phyloP scores from a whole-genome alignment of 805 yeast genomes.

The Candida koratica region DNA sequence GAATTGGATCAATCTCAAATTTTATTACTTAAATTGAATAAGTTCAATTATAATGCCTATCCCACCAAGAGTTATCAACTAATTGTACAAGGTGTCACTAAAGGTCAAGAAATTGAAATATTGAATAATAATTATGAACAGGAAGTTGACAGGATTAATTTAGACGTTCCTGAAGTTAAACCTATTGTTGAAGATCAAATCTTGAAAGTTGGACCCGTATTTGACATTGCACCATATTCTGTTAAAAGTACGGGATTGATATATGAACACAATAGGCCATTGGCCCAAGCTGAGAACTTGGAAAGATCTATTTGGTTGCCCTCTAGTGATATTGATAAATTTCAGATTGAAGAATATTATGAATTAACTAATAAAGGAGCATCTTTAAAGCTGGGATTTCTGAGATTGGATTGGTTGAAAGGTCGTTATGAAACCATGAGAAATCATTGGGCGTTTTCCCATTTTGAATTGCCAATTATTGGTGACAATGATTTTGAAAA shows the following conservation, averaged over 20 bases:
- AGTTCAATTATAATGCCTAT: conserved; percentile 61
- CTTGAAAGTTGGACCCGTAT: conserved; percentile 53
- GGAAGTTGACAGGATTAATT: neutral
- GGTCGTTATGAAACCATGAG: conserved; percentile 46
- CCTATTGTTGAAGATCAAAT: conserved; percentile 39
- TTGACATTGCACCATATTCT: conserved; percentile 43
- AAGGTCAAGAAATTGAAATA: conserved; percentile 45
- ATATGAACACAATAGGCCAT: conserved; percentile 63
- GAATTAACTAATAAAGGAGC: conserved; percentile 78
- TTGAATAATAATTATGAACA: conserved; percentile 11
- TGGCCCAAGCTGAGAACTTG: conserved; percentile 56
- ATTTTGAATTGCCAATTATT: conserved; percentile 55
- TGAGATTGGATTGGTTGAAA: conserved; percentile 73
- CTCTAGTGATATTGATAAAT: conserved; percentile 67
- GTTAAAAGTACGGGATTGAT: conserved; percentile 49
- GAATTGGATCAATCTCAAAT: conserved; percentile 59
- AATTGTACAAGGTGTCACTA: conserved; percentile 41
- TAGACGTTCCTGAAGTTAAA: conserved; percentile 22
- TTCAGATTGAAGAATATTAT: conserved; percentile 78
- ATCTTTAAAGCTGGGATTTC: conserved; percentile 62
- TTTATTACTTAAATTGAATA: conserved; percentile 50
- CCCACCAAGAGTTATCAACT: conserved; percentile 46
- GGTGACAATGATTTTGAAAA: conserved; percentile 39
- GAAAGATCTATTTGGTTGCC: conserved; percentile 85
- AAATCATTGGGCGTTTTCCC: conserved; percentile 57